Base-by-base conservation (phyloP, 805 yeast species). In the Myxozyma melibiosi region DNA sequence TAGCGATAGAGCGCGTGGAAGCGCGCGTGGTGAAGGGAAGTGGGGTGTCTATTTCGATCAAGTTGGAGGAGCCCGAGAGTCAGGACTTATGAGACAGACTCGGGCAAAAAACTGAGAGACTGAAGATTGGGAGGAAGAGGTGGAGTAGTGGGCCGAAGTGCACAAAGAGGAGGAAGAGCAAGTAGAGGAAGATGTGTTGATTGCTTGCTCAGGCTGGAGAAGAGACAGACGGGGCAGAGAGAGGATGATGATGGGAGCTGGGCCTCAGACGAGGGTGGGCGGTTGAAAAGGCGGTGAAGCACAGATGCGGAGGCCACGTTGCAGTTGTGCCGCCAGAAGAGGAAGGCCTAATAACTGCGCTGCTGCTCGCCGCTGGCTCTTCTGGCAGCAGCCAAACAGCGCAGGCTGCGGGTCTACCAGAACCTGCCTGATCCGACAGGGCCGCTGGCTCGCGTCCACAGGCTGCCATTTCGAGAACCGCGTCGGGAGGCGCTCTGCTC, bases 201-300 rank as follows among this genome's bases (percentile, higher is more conserved):
- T n/a, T n/a, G n/a, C n/a, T n/a, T n/a, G n/a, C n/a, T n/a, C n/a
- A 14, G 18, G 22, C 2, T 16, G 5, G 25, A 13, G 35, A n/a
- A 42, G 30, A n/a, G 49, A 20, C 11, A 18, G 39, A 39, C 38
- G 6, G 11, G 20, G 35, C 18, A 14, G 20, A 30, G 31, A 7
- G 18, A n/a, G 46, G 34, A 22, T 9, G 33, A n/a, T 11, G 50
- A 25, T 16, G 48, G n/a, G n/a, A n/a, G n/a, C n/a, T n/a, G n/a
- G n/a, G n/a, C n/a, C n/a, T n/a, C n/a, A n/a, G n/a, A n/a, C 27
- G 28, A 13, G 44, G 37, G 27, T 13, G 38, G 7, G 31, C 28
- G 16, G 44, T 25, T 38, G 30, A 37, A 40, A 28, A n/a, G 24
- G 42, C 37, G 37, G 52, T 37, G 42, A 28, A 47, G 42, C 38